Evolutionary conservation across 345 rosid species (phyloP), one percentile per base, ranked within the genome.

Genomic region (Dimocarpus longan): DNA sequence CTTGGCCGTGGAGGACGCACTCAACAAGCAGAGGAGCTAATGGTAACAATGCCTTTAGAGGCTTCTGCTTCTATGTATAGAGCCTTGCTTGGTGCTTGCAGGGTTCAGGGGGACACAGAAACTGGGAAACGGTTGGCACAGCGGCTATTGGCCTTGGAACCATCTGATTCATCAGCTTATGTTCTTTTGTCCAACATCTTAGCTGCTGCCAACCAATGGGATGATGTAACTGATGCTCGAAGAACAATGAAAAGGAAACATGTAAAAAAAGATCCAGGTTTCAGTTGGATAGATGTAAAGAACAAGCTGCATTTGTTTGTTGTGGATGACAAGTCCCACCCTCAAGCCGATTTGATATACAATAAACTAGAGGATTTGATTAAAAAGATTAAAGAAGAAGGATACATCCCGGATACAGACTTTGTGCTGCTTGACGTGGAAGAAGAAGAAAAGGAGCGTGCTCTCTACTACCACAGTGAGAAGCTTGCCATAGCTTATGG

Each of bases 261-360:
- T 24, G 85, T 91, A 71, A 88, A 79, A 66, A 91, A 91, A 78
- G 91, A 87, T 80, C 93, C 94, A 0, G 93, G 94, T 10, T 89
- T 85, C 75, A 89, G 94, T 73, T 88, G 89, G 93, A 87, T 91
- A 32, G 91, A 88, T 81, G 85, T 83, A 65, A 78, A 88, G 83
- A 87, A 86, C 82, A 81, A 79, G 78, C 80, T 84, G 46, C 87
- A 88, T 83, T 12, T 85, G 73, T 91, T 89, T 76, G 91, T 81
- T 1, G 91, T 80, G 48, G 93, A 83, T 16, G 93, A 91, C 76
- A 79, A 78, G 67, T 81, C 90, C 66, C 88, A 87, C 78, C 84
- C 85, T 2, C 80, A 86, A 72, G 59, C 83, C 1, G 86, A 80
- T 71, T n/a, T 75, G 46, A 84, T 88, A 75, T 80, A 83, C 77